Percentiles rank a stretch among this genome's conserved stretches.
Conservation (phyloP, 352 stramenopile species). For the Thraustochytrium striatum region DNA sequence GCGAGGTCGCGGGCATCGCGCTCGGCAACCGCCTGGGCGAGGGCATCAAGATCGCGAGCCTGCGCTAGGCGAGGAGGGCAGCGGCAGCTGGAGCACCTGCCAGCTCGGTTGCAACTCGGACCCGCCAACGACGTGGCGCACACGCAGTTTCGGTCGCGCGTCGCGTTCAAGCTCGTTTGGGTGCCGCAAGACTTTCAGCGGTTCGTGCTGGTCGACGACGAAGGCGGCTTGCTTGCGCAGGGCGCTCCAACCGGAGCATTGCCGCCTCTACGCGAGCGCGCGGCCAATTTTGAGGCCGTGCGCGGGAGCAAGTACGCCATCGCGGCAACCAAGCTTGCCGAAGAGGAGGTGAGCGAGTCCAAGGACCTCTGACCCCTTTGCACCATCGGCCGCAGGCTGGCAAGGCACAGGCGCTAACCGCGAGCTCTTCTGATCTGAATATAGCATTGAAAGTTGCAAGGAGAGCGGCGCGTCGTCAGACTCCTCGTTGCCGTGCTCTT, state of each 20-base stretch:
- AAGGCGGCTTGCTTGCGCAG: constrained; percentile 61
- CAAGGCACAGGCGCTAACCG: too few species aligned
- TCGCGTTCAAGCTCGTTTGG: constrained; percentile 73
- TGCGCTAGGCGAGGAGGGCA: constrained; percentile 63
- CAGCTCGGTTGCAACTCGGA: constrained; percentile 63
- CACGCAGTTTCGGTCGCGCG: constrained; percentile 64
- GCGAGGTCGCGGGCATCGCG: constrained; percentile 60
- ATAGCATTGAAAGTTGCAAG: too few species aligned
- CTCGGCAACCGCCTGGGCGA: constrained; percentile 62
- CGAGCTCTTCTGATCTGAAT: too few species aligned
- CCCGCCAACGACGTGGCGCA: constrained; percentile 68
- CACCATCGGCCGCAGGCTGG: too few species aligned
- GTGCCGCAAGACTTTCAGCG: constrained; percentile 37
- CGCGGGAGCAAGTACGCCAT: constrained; percentile 24
- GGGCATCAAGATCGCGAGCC: constrained; percentile 63
- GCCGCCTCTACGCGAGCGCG: constrained; percentile 57
- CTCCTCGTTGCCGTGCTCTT: too few species aligned
- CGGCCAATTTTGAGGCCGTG: constrained; percentile 1
- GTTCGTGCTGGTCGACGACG: constrained; percentile 71
- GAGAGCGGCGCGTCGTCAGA: too few species aligned
- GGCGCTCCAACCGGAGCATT: constrained; percentile 59
- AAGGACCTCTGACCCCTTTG: too few species aligned
- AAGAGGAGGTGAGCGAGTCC: too few species aligned
- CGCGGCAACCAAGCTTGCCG: too few species aligned
- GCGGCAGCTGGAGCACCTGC: constrained; percentile 66